Evolutionary conservation across 768 basidiomycete species (phyloP).

Genomic region (Russula brevipes): DNA sequence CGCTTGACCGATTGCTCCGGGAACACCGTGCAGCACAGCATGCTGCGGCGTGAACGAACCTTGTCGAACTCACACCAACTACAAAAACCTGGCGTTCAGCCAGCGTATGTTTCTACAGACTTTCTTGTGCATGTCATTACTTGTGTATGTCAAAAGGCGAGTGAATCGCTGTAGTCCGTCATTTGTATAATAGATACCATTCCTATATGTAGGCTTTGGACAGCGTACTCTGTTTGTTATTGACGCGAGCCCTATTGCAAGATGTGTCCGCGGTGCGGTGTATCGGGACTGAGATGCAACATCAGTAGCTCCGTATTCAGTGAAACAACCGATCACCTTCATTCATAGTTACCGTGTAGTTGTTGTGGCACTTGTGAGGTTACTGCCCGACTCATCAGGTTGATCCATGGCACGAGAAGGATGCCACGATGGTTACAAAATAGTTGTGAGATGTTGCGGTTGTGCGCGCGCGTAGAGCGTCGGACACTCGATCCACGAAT

Average conservation of each 20-base stretch:
- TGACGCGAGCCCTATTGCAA: neutral
- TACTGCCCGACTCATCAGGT: too few species aligned
- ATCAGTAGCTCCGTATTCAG: neutral
- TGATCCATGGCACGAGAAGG: too few species aligned
- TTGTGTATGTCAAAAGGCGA: neutral
- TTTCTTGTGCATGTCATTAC: neutral
- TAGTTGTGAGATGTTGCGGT: too few species aligned
- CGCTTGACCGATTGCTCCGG: conserved; percentile 79
- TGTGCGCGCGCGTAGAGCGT: too few species aligned
- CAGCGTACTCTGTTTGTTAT: neutral
- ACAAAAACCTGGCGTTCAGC: conserved; percentile 13
- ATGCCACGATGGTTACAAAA: too few species aligned
- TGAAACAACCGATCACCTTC: neutral
- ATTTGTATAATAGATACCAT: conserved; percentile 10
- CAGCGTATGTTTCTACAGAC: neutral
- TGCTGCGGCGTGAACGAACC: conserved; percentile 4
- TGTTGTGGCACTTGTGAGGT: neutral
- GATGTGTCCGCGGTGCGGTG: neutral
- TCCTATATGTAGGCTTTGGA: neutral
- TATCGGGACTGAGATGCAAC: neutral
- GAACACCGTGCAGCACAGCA: conserved; percentile 53
- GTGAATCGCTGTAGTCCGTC: neutral
- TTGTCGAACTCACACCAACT: too few species aligned
- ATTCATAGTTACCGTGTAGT: neutral
- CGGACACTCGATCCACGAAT: too few species aligned